A percentile compares a stretch with the other conserved stretches of the same genome.
Evolutionary conservation across 495 filamentous ascomycete species (phyloP).

Genomic region (Corynascus novoguineensis): DNA sequence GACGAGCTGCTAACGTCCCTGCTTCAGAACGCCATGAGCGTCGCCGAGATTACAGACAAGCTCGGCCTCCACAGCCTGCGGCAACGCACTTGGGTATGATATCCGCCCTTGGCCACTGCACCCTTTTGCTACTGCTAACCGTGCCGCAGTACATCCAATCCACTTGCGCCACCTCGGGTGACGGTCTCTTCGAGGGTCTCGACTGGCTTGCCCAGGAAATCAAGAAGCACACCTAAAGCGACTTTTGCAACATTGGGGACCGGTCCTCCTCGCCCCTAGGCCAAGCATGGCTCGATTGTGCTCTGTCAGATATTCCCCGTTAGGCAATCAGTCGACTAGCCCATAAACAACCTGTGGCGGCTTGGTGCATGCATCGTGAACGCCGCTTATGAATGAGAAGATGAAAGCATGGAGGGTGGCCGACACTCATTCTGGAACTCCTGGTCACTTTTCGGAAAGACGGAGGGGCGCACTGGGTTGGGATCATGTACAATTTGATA

Average conservation of each 20-base stretch:
- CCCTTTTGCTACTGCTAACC: slow-evolving; percentile 19
- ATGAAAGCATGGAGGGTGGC: slow-evolving; percentile 18
- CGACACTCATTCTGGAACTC: slow-evolving; percentile 32
- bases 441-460: slow-evolving; percentile 43
- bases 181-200: slow-evolving; percentile 99
- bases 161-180: slow-evolving; percentile 97
- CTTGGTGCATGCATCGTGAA: slow-evolving; percentile 37
- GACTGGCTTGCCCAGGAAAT: slow-evolving; percentile 98
- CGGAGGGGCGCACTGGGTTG: slow-evolving; percentile 42
- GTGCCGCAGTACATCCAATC: slow-evolving; percentile 91
- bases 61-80: slow-evolving; percentile 97
- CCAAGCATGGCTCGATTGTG: slow-evolving; percentile 46
- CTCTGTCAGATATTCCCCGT: slow-evolving; percentile 37
- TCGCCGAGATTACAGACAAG: slow-evolving; percentile 99
- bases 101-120: neutral
- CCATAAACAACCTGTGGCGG: slow-evolving; percentile 39
- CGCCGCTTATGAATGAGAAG: slow-evolving; percentile 25
- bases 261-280: slow-evolving; percentile 29
- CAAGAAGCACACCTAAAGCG: slow-evolving; percentile 76
- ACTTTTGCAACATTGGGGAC: slow-evolving; percentile 10
- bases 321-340: slow-evolving; percentile 47
- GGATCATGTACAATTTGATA: slow-evolving; percentile 49
- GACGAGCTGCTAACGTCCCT: slow-evolving; percentile 17
- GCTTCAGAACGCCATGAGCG: slow-evolving; percentile 93
- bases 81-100: slow-evolving; percentile 94